phyloP scores from a whole-genome alignment of 257 asterid genomes.

The Voacanga thouarsii region DNA sequence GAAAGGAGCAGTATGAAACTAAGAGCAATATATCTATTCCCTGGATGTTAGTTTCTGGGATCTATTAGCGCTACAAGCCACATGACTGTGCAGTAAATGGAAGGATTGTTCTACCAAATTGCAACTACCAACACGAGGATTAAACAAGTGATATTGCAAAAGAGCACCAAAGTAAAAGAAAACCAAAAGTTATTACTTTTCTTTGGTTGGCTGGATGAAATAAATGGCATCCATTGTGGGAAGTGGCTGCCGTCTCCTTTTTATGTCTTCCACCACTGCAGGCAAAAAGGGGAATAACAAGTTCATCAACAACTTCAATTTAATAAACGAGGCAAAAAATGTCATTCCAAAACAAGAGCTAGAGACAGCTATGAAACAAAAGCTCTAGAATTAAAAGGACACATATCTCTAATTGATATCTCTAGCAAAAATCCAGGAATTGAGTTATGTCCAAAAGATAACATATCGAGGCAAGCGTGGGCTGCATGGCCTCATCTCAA shows the following conservation, averaged over 20 bases:
- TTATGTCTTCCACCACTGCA: constrained; percentile 99
- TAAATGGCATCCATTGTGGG: constrained; percentile 98
- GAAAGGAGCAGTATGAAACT: constrained; percentile 2
- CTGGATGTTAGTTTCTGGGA: neutral
- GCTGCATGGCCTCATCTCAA: neutral
- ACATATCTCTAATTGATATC: neutral
- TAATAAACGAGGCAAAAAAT: neutral
- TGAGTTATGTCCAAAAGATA: neutral
- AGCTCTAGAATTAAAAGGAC: neutral
- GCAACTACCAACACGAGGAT: neutral
- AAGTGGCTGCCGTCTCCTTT: constrained; percentile 90
- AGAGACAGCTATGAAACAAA: neutral
- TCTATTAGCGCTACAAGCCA: neutral
- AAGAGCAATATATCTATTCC: neutral
- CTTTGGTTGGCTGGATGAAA: constrained; percentile 93
- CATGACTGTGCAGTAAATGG: neutral
- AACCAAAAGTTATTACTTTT: constrained; percentile 48
- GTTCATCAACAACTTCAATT: constrained; percentile 16
- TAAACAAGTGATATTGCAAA: neutral
- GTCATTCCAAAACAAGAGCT: too few relatives aligned
- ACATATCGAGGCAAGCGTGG: neutral
- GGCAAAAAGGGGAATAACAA: constrained; percentile 28
- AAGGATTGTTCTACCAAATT: neutral
- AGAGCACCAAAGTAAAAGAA: constrained; percentile 6
- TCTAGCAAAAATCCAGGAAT: neutral